Evolutionary conservation across 345 rosid species (phyloP), one percentile per base, ranked within the genome.

Genomic region (Orychophragmus violaceus): DNA sequence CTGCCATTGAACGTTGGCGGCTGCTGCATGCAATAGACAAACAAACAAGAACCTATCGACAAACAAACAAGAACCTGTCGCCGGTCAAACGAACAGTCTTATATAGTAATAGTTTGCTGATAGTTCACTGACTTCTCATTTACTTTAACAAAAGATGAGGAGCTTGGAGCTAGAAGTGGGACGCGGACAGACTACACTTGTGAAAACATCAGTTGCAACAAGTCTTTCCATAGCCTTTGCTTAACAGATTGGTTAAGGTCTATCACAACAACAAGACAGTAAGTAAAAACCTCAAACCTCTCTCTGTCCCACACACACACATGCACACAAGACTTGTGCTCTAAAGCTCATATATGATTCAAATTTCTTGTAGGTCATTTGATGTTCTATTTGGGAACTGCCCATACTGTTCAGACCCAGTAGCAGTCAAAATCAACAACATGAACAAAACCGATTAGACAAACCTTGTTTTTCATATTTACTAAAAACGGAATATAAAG

Each of bases 181-280:
- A 77, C 72, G 5, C 68, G 68, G 48, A 82, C 94, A n/a, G 89
- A 91, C 69, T 87, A 77, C 67, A 76, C 63, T 14, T 89, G 98
- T 18, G 90, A 88, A 51, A 91, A 87, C 76, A 77, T 63, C 29
- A 84, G 69, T 54, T 91, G 96, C 82, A 78, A 79, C 32, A 80
- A 81, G 70, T 83, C 86, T 64, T 88, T 87, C 80, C 98, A 89
- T 69, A 72, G 80, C 59, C 69, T 83, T 56, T 85, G 92, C 75
- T 82, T 89, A 24, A 81, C 75, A 52, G 92, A 89, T 65, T 87
- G 96, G 98, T 72, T 88, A 76, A 82, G 84, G 44, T 85, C 98
- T 13, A 85, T 87, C 67, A 87, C 94, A 68, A 87, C 85, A 54
- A 88, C 89, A 14, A 82, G 94, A 73, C 94, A 85, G 94, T 88